Base-by-base conservation (phyloP, 2,329 filamentous ascomycete species). In the Neofusicoccum sp. region DNA sequence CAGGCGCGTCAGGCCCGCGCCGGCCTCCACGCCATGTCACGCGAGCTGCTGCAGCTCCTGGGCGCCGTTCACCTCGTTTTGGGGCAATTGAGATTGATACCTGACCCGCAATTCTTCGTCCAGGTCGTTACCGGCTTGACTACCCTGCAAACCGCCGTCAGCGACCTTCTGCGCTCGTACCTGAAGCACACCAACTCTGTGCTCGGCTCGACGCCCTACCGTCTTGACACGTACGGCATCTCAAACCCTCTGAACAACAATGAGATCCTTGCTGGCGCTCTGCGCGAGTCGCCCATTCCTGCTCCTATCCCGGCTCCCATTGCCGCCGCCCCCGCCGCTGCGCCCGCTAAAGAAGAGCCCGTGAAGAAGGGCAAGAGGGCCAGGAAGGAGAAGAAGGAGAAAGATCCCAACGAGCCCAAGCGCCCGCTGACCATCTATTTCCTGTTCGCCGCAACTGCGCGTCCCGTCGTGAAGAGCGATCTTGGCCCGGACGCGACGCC, bases 341-440 rank as follows among this genome's bases (percentile, higher is more conserved):
- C 64, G 43, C 59, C 48, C 28, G 60, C 63, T 2, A 53, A 63
- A 7, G 65, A 62, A 24, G 45, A 66, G 9, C 65, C 67, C 20
- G 41, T 61, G 8, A 64, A 59, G 61, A 71, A 70, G 66, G 66
- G 67, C 64, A 65, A 79, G 76, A 71, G 91, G 84, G 92, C 92
- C 83, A 92, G 95, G 83, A 88, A 90, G 76, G 93, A 95, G 84
- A 93, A 93, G 82, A 81, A 80, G 71, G 73, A 75, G 49, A 78
- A 74, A 66, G 93, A 98, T 74, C 93, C 93, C 67, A 96, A 96
- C 75, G 93, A 93, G 6, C 93, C 93, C 63, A 98, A 97, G 85
- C 87, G 93, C 54, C 93, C 93, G 7, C 77, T 97, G 71, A 98
- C 93, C 5, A 92, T 93, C 2, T 97, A 96, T 81, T 96, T 98